Percentiles rank a stretch among this genome's conserved stretches.
phyloP scores from a whole-genome alignment of 106 monocot species.

The Cymbidium sinense region DNA sequence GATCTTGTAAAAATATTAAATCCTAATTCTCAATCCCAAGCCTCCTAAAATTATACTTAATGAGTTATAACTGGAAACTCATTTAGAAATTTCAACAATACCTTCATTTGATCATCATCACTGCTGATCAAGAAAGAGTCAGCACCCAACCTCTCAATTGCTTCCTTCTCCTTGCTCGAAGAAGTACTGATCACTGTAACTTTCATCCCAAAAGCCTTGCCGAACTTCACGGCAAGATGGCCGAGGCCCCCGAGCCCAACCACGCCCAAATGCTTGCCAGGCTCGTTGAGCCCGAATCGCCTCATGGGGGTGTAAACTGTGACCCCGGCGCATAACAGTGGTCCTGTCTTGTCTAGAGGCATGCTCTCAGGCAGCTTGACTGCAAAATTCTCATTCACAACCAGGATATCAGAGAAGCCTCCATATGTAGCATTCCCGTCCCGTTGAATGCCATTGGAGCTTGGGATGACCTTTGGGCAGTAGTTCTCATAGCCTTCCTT shows the following conservation, averaged over 20 bases:
- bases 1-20: no score
- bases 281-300: conserved; percentile 7
- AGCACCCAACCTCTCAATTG: conserved; percentile 15
- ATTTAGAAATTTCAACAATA: background rate
- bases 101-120: conserved; percentile 15
- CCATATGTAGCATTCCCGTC: conserved; percentile 6
- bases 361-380: conserved; percentile 11
- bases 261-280: conserved; percentile 22
- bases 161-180: conserved; percentile 15
- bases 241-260: conserved; percentile 30
- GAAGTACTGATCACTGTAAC: conserved; percentile 27
- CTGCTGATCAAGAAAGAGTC: conserved; percentile 21
- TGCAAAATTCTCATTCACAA: conserved; percentile 20
- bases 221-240: conserved; percentile 26
- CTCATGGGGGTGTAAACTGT: conserved; percentile 21
- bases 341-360: conserved; percentile 10
- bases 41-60: background rate
- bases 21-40: background rate
- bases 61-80: no score
- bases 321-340: conserved; percentile 19
- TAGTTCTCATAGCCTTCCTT: background rate
- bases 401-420: conserved; percentile 20
- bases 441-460: background rate
- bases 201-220: conserved; percentile 16
- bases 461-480: background rate